Evolutionary conservation across 2,329 filamentous ascomycete genomes (phyloP).

Genomic region (Niveomyces coronatus): DNA sequence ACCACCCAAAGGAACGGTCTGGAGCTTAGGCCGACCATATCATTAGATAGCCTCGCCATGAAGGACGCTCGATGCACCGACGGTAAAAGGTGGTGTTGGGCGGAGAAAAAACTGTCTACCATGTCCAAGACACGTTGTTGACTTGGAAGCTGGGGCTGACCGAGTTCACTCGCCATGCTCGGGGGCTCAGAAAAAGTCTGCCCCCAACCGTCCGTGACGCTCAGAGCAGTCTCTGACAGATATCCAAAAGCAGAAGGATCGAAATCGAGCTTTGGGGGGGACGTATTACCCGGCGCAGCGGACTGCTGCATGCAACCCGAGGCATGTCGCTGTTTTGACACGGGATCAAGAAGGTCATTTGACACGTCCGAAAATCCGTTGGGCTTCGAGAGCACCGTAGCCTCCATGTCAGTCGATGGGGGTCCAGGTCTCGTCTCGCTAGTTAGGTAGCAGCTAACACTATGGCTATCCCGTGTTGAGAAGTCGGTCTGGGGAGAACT

Average conservation of each 20-base stretch:
- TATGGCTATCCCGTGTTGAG: background rate
- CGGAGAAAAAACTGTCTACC: background rate
- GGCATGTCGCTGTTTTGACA: background rate
- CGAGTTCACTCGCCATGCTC: background rate
- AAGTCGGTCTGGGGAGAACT: background rate
- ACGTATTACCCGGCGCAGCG: background rate
- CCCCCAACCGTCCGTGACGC: background rate
- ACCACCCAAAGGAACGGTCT: background rate
- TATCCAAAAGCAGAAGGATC: background rate
- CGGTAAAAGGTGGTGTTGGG: background rate
- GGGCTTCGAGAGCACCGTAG: background rate
- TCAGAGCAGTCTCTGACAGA: background rate
- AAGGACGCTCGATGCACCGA: background rate
- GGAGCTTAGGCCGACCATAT: background rate
- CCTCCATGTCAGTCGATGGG: no score
- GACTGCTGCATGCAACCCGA: background rate
- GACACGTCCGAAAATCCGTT: background rate
- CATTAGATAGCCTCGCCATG: background rate
- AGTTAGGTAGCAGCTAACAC: background rate
- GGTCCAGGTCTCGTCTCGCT: background rate
- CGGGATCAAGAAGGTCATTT: background rate
- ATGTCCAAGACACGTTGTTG: background rate
- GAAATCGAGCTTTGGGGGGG: background rate
- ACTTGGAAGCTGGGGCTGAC: background rate
- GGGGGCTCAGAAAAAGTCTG: background rate